Percentiles rank a stretch among this genome's conserved stretches.
Evolutionary conservation across 2,329 filamentous ascomycete genomes (phyloP).

Genomic region (Penicillium rolfsii): DNA sequence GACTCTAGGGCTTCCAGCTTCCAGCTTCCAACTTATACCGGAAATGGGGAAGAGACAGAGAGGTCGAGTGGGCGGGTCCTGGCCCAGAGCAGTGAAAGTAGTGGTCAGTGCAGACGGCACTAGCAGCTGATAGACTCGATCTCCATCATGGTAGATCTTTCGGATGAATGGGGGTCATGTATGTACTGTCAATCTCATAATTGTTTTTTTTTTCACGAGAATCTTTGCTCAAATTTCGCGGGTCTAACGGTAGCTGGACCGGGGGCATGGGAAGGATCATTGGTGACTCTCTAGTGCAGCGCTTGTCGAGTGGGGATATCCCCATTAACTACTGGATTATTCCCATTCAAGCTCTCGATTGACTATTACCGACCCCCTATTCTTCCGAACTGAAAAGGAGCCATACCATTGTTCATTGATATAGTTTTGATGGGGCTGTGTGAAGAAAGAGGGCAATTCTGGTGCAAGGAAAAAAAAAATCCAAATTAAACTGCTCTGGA

Average conservation of each 20-base stretch:
- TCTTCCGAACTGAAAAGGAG: not conserved
- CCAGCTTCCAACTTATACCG: slow-evolving; percentile 14
- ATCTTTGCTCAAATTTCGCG: slow-evolving; percentile 8
- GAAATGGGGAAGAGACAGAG: slow-evolving; percentile 18
- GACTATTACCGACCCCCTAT: not conserved
- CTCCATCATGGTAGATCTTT: slow-evolving; percentile 40
- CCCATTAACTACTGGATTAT: not conserved
- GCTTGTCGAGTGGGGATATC: not conserved
- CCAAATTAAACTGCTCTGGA: too few species aligned
- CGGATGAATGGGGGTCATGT: slow-evolving; percentile 8
- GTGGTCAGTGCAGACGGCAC: slow-evolving; percentile 39
- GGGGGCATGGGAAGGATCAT: not conserved
- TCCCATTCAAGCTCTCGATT: slow-evolving; percentile 7
- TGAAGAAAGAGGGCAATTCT: too few species aligned
- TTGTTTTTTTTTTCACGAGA: not conserved
- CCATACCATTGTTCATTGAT: not conserved
- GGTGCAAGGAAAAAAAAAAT: not conserved
- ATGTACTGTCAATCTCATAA: not conserved
- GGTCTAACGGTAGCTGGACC: slow-evolving; percentile 1
- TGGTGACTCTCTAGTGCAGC: not conserved
- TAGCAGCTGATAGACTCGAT: slow-evolving; percentile 44
- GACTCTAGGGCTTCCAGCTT: not conserved
- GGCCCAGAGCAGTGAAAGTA: slow-evolving; percentile 20
- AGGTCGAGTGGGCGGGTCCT: slow-evolving; percentile 17
- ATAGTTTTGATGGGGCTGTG: not conserved